Evolutionary conservation across 139 green algal species (phyloP).

Genomic region (Tetradesmus lagerheimii): DNA sequence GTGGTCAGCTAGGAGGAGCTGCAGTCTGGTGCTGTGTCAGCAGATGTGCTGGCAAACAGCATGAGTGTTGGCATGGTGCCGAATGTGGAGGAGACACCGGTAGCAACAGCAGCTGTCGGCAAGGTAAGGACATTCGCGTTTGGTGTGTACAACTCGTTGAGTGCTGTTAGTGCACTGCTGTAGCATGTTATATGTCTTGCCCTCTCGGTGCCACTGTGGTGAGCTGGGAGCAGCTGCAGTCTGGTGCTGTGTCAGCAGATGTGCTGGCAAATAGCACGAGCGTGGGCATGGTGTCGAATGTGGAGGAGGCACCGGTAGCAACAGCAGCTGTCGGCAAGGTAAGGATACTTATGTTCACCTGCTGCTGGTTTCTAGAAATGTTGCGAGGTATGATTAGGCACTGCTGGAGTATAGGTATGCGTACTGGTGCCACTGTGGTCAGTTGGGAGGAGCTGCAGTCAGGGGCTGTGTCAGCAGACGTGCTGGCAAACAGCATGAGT

Average conservation of each 20-base stretch:
- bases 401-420: too few species aligned
- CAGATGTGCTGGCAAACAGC: constrained; percentile 95
- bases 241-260: constrained; percentile 69
- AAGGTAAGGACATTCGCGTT: constrained; percentile 52
- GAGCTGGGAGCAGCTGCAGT: constrained; percentile 62
- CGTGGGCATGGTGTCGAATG: constrained; percentile 93
- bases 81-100: constrained; percentile 77
- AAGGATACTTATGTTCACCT: too few species aligned
- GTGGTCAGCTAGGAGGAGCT: constrained; percentile 63
- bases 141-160: too few species aligned
- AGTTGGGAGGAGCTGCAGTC: constrained; percentile 62
- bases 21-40: constrained; percentile 58
- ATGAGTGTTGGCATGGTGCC: constrained; percentile 96
- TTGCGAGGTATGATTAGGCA: too few species aligned
- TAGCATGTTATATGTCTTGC: too few species aligned
- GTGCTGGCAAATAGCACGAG: constrained; percentile 96
- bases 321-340: constrained; percentile 67
- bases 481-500: constrained; percentile 95
- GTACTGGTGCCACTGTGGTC: constrained; percentile 48
- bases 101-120: constrained; percentile 66
- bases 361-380: too few species aligned
- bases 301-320: constrained; percentile 78
- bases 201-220: constrained; percentile 50
- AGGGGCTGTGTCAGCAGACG: constrained; percentile 73
- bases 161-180: too few species aligned